Conservation (phyloP, 352 stramenopile genomes). For the Pythium coloratum region DNA sequence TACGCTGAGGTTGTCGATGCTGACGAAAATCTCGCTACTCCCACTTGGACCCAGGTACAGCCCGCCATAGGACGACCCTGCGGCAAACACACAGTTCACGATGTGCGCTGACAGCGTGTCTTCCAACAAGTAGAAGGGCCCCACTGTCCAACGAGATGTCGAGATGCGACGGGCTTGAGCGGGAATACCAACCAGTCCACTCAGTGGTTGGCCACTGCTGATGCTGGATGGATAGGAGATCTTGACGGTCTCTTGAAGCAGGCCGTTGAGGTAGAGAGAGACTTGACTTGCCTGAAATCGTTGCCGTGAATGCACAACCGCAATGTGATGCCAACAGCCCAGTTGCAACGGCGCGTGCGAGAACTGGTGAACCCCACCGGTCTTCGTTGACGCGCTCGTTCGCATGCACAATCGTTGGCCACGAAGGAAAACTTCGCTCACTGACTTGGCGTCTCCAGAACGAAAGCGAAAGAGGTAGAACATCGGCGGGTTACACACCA, state of each 20-base stretch:
- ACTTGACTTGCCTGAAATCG: slow-evolving; percentile 71
- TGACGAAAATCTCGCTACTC: slow-evolving; percentile 48
- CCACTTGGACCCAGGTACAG: slow-evolving; percentile 54
- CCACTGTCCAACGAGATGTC: slow-evolving; percentile 47
- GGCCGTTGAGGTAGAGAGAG: slow-evolving; percentile 60
- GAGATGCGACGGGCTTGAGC: slow-evolving; percentile 48
- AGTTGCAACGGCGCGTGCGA: slow-evolving; percentile 43
- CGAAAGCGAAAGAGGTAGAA: slow-evolving; percentile 76
- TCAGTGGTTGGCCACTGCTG: slow-evolving; percentile 50
- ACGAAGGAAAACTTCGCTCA: slow-evolving; percentile 68
- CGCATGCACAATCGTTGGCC: slow-evolving; percentile 66
- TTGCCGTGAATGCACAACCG: slow-evolving; percentile 60
- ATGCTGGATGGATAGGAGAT: slow-evolving; percentile 68
- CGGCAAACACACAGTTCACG: slow-evolving; percentile 55
- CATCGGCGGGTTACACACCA: slow-evolving; percentile 71
- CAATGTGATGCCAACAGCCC: slow-evolving; percentile 50
- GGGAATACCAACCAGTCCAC: slow-evolving; percentile 56
- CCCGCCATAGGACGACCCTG: slow-evolving; percentile 56
- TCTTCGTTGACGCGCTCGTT: slow-evolving; percentile 41
- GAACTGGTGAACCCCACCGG: slow-evolving; percentile 48
- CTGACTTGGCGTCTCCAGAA: slow-evolving; percentile 64
- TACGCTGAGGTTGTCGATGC: slow-evolving; percentile 48
- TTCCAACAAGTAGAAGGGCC: slow-evolving; percentile 71
- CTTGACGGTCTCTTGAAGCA: slow-evolving; percentile 68
- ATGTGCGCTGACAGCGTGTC: slow-evolving; percentile 45